Base-by-base conservation (phyloP, 2,329 filamentous ascomycete genomes). In the Pyricularia pennisetigena region DNA sequence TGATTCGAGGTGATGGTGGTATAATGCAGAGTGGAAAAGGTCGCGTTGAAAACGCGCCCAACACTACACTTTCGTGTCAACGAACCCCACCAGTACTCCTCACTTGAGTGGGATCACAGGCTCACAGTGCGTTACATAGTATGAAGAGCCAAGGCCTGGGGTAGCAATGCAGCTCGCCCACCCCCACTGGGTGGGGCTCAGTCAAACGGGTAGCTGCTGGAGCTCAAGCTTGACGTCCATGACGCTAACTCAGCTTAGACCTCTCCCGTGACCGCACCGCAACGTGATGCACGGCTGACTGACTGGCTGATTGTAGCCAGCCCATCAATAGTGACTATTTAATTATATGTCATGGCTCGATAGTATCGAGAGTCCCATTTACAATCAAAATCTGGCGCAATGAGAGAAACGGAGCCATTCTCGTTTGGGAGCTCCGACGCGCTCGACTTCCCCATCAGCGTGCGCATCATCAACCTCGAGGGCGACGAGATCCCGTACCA, bases 341-440 rank as follows among this genome's bases (percentile, higher is more conserved):
- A 12, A 26, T 61, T 23, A 9, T 16, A 12, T 61, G 57, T 10
- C 57, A 61, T 61, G 57, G 57, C 57, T 61, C 57, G 9, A 14
- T 61, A 61, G 12, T 24, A 24, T 26, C 57, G n/a, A 9, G 23
- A 7, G n/a, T 26, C 23, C 9, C n/a, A 20, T n/a, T 26, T 9
- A 24, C 3, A 26, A 61, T 16, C 10, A 23, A 61, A 26, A 28
- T 24, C 49, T 28, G 65, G 28, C 26, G 29, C 59, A 10, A 67
- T 67, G 63, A 68, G 49, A 54, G 63, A 68, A 54, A 97, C 97
- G 93, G 95, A 99, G 80, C 90, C 94, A 67, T 97, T 97, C 79
- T 97, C 94, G 32, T 98, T 98, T 82, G 94, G 93, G 72, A 92
- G 89, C 75, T 97, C 95, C 69, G 90, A 93, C 72, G 88, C 92